Evolutionary conservation across 441 rosid genomes (phyloP).

Genomic region (Aleurites moluccanus): DNA sequence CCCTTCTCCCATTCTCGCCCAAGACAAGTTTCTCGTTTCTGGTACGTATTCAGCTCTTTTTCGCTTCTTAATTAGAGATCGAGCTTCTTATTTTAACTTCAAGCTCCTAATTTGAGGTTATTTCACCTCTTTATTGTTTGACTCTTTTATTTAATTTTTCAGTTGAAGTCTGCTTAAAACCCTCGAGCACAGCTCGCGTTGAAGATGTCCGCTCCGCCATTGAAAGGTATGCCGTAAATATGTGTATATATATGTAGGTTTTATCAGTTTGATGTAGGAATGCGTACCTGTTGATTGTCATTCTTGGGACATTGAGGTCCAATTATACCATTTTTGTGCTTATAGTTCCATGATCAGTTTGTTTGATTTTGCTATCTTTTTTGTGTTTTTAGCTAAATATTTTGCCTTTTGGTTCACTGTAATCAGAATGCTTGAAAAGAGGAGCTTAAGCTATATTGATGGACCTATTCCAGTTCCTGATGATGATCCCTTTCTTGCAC

Average conservation of each 20-base stretch:
- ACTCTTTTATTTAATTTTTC: constrained; percentile 9
- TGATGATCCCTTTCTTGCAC: constrained; percentile 62
- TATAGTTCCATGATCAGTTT: not conserved
- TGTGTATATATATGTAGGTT: not conserved
- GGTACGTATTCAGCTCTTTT: constrained; percentile 34
- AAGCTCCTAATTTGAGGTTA: not conserved
- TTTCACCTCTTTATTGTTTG: not conserved
- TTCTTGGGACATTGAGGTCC: not conserved
- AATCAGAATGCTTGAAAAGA: constrained; percentile 81
- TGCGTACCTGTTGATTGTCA: too few relatives aligned
- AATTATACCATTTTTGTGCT: not conserved
- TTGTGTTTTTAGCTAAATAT: not conserved
- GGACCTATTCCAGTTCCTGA: constrained; percentile 74
- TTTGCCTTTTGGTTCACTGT: not conserved
- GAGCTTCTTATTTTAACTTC: constrained; percentile 3
- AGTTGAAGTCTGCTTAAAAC: constrained; percentile 92
- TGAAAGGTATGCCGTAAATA: constrained; percentile 46
- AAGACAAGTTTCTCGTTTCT: constrained; percentile 61
- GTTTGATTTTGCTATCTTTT: not conserved
- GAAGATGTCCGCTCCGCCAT: constrained; percentile 68
- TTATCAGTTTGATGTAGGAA: not conserved
- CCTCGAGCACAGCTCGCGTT: constrained; percentile 71
- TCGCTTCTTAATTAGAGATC: not conserved
- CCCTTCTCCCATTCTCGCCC: constrained; percentile 34
- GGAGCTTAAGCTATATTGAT: constrained; percentile 85